Evolutionary conservation across 495 filamentous ascomycete genomes (phyloP).

Genomic region (Neohortaea acidophila): DNA sequence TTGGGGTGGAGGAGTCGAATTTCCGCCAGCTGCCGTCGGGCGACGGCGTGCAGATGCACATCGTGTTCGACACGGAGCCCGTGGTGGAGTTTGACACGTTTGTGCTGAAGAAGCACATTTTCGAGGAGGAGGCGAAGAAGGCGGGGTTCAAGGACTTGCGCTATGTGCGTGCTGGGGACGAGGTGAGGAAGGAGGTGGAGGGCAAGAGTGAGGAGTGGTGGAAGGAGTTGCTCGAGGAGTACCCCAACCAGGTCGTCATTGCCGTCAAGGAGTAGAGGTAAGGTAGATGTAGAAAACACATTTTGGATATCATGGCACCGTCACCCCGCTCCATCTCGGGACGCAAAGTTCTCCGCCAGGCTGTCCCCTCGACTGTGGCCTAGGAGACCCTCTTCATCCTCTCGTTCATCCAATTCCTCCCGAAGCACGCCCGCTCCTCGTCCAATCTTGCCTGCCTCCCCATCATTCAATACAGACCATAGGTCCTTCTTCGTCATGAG

Average conservation of each 20-base stretch:
- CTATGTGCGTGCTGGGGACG: constrained; percentile 7
- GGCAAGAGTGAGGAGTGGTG: constrained; percentile 9
- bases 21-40: background rate
- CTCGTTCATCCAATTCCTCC: constrained; percentile 10
- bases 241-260: constrained; percentile 12
- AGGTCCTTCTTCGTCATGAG: constrained; percentile 95
- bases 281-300: no score
- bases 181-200: constrained; percentile 4
- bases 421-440: constrained; percentile 11
- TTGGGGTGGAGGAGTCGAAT: constrained; percentile 7
- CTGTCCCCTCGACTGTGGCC: background rate
- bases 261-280: constrained; percentile 1
- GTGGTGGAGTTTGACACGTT: constrained; percentile 11
- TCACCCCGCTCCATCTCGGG: background rate
- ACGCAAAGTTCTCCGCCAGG: background rate
- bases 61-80: constrained; percentile 8
- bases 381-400: constrained; percentile 15
- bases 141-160: constrained; percentile 2
- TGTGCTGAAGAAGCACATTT: constrained; percentile 8
- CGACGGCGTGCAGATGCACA: constrained; percentile 8
- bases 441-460: constrained; percentile 37
- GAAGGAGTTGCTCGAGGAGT: constrained; percentile 10
- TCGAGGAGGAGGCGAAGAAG: constrained; percentile 8
- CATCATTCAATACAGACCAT: constrained; percentile 80
- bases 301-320: no score